Evolutionary conservation across 768 basidiomycete genomes (phyloP).

Genomic region (Hygrophorus pudorinus): DNA sequence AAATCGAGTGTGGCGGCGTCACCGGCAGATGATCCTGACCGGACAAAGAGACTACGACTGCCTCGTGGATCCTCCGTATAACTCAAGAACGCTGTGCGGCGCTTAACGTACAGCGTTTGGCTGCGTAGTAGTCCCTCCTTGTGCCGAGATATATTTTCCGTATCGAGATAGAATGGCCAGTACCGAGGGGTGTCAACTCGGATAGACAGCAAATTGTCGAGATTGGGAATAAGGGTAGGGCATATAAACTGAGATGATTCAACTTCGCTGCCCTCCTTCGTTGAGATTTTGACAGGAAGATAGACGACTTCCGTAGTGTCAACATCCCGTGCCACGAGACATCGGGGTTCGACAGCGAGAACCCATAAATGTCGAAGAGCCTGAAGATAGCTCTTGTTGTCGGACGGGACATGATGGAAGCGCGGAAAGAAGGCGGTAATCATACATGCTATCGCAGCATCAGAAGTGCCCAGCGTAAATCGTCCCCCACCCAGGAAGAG

Average conservation of each 20-base stretch:
- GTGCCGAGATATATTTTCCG: constrained; percentile 56
- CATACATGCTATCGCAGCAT: constrained; percentile 86
- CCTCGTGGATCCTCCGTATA: constrained; percentile 93
- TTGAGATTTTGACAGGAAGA: constrained; percentile 81
- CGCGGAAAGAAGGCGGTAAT: constrained; percentile 88
- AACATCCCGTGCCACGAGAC: constrained; percentile 85
- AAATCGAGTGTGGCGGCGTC: constrained; percentile 83
- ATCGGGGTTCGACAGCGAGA: constrained; percentile 88
- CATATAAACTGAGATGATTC: constrained; percentile 78
- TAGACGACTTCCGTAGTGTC: constrained; percentile 88
- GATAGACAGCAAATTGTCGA: constrained; percentile 73
- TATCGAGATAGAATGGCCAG: constrained; percentile 86
- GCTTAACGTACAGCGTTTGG: constrained; percentile 87
- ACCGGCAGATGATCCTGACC: constrained; percentile 76
- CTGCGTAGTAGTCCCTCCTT: constrained; percentile 58
- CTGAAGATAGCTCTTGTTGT: constrained; percentile 87
- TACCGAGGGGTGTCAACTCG: constrained; percentile 91
- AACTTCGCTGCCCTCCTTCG: constrained; percentile 51
- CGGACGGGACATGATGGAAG: constrained; percentile 66
- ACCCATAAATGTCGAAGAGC: constrained; percentile 95
- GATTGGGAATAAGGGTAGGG: constrained; percentile 86
- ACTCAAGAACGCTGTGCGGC: constrained; percentile 83
- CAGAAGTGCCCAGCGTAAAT: constrained; percentile 84
- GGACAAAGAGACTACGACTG: constrained; percentile 82
- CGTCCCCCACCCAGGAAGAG: constrained; percentile 91